phyloP scores from a whole-genome alignment of 2,329 filamentous ascomycete species.

The Colletotrichum sp. region DNA sequence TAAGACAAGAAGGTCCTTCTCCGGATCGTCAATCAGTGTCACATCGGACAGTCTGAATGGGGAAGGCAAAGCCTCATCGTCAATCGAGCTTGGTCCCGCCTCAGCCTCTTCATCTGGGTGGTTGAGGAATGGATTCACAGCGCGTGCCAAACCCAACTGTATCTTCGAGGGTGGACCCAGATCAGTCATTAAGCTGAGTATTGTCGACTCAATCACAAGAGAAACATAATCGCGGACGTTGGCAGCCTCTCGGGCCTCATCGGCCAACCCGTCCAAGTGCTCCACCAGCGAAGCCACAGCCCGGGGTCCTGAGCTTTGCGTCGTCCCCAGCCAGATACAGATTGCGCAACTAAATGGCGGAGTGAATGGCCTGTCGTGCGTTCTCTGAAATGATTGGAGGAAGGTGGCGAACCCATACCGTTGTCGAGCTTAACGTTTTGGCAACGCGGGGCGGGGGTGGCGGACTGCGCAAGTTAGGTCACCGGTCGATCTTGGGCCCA shows the following conservation, averaged over 20 bases:
- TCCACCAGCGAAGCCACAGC: neutral
- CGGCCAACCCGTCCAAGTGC: neutral
- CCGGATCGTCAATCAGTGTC: slow-evolving; percentile 7
- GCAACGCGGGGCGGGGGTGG: slow-evolving; percentile 9
- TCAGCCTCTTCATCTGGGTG: neutral
- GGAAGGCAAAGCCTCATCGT: neutral
- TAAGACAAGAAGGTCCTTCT: slow-evolving; percentile 22
- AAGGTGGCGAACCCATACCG: slow-evolving; percentile 14
- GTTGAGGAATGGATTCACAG: slow-evolving; percentile 20
- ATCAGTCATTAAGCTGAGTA: neutral
- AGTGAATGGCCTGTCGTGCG: slow-evolving; percentile 9
- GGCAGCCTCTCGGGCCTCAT: neutral
- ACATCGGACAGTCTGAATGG: slow-evolving; percentile 13
- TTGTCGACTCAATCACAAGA: slow-evolving; percentile 9
- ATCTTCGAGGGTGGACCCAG: neutral
- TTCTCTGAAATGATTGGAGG: slow-evolving; percentile 19
- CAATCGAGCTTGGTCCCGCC: neutral
- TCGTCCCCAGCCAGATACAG: slow-evolving; percentile 2
- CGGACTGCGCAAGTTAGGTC: neutral
- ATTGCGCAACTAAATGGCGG: slow-evolving; percentile 2
- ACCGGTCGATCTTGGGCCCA: neutral
- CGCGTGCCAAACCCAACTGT: slow-evolving; percentile 7
- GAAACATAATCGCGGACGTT: slow-evolving; percentile 20
- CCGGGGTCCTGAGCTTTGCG: neutral
- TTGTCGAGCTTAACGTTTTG: slow-evolving; percentile 14